Evolutionary conservation across 805 yeast genomes (phyloP).

Genomic region (Saturnispora kantuleensis): DNA sequence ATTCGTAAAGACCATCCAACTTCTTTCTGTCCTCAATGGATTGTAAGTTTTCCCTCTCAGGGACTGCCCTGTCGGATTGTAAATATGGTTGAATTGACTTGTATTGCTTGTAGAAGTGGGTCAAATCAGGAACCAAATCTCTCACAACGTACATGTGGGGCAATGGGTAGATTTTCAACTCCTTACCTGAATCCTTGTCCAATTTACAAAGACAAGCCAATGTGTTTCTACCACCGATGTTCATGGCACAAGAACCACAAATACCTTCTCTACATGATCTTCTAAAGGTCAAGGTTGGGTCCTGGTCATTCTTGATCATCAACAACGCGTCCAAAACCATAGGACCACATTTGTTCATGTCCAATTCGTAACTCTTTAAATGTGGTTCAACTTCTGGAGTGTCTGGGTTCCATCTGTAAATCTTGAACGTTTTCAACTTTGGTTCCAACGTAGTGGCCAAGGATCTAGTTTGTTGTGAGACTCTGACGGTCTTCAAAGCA

Average conservation of each 20-base stretch:
- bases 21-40: slow-evolving; percentile 88
- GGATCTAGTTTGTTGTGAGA: slow-evolving; percentile 14
- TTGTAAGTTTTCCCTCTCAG: slow-evolving; percentile 90
- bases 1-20: slow-evolving; percentile 93
- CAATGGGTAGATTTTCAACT: slow-evolving; percentile 84
- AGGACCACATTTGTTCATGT: slow-evolving; percentile 90
- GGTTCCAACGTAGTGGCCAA: slow-evolving; percentile 50
- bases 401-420: slow-evolving; percentile 98
- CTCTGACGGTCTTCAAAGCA: not conserved
- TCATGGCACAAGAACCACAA: slow-evolving; percentile 99
- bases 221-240: slow-evolving; percentile 95
- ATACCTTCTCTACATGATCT: slow-evolving; percentile 99
- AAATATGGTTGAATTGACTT: slow-evolving; percentile 95
- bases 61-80: slow-evolving; percentile 78
- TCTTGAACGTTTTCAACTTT: slow-evolving; percentile 72
- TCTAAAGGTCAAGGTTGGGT: slow-evolving; percentile 89
- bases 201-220: slow-evolving; percentile 94
- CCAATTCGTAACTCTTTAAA: slow-evolving; percentile 74
- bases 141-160: slow-evolving; percentile 98
- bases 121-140: slow-evolving; percentile 95
- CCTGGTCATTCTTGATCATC: slow-evolving; percentile 95
- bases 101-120: slow-evolving; percentile 96
- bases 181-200: slow-evolving; percentile 66
- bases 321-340: slow-evolving; percentile 94
- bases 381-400: slow-evolving; percentile 86